Conservation (phyloP, 345 rosid species). For the Brassica juncea region DNA sequence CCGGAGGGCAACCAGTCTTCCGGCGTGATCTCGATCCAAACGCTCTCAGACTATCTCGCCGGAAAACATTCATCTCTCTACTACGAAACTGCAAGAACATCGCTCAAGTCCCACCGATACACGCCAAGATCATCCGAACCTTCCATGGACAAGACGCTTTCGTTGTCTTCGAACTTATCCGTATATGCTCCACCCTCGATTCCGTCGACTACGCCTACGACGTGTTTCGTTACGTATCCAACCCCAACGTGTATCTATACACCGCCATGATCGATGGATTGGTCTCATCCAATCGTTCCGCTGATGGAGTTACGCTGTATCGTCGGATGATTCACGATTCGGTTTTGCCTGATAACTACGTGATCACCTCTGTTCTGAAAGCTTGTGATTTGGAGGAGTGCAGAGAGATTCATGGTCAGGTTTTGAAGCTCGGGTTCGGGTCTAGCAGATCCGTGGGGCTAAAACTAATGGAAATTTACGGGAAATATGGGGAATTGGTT, state of each 20-base stretch:
- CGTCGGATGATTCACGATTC: slow-evolving; percentile 45
- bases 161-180: slow-evolving; percentile 60
- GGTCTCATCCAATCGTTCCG: slow-evolving; percentile 43
- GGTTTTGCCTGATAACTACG: slow-evolving; percentile 54
- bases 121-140: slow-evolving; percentile 47
- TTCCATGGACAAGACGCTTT: slow-evolving; percentile 53
- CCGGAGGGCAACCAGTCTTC: slow-evolving; percentile 18
- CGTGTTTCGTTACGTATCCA: slow-evolving; percentile 44
- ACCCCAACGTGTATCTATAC: slow-evolving; percentile 60
- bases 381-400: slow-evolving; percentile 50
- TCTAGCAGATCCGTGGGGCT: slow-evolving; percentile 48
- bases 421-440: slow-evolving; percentile 56
- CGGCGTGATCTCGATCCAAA: slow-evolving; percentile 32
- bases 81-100: slow-evolving; percentile 29
- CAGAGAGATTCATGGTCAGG: slow-evolving; percentile 56
- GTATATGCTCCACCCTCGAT: slow-evolving; percentile 46
- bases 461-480: slow-evolving; percentile 52
- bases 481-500: slow-evolving; percentile 45
- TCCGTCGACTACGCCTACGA: slow-evolving; percentile 52
- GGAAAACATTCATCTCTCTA: slow-evolving; percentile 21
- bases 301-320: slow-evolving; percentile 51
- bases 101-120: slow-evolving; percentile 27
- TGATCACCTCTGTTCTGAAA: slow-evolving; percentile 50
- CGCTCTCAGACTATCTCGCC: slow-evolving; percentile 13
- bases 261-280: slow-evolving; percentile 64